Conservation (phyloP, 2,329 filamentous ascomycete species). For the Cyphellophora attinorum region DNA sequence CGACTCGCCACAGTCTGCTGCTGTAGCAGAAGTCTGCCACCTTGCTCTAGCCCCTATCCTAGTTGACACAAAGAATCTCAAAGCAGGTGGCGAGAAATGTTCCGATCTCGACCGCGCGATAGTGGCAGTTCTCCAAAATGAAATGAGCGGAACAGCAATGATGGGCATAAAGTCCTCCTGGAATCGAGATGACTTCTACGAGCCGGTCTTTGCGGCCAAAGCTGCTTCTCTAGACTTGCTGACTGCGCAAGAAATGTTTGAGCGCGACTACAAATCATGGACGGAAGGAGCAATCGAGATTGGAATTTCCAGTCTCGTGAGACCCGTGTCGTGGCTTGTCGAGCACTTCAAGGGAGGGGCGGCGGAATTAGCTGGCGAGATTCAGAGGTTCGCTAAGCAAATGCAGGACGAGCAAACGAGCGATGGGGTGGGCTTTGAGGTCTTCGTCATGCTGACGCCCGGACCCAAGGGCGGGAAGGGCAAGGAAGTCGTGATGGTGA, state of each 20-base stretch:
- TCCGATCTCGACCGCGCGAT: slow-evolving; percentile 39
- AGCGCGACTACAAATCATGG: slow-evolving; percentile 58
- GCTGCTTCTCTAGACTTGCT: slow-evolving; percentile 43
- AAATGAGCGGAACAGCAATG: slow-evolving; percentile 36
- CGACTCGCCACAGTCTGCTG: slow-evolving; percentile 22
- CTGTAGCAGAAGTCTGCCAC: slow-evolving; percentile 32
- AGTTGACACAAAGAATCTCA: slow-evolving; percentile 35
- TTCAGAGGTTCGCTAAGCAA: slow-evolving; percentile 34
- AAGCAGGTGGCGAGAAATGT: slow-evolving; percentile 31
- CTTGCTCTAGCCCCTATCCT: slow-evolving; percentile 33
- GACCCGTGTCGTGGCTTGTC: slow-evolving; percentile 43
- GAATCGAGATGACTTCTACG: slow-evolving; percentile 35
- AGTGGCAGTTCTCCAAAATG: slow-evolving; percentile 42
- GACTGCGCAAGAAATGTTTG: slow-evolving; percentile 45
- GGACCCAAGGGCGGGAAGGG: slow-evolving; percentile 33
- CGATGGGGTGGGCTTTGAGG: slow-evolving; percentile 32
- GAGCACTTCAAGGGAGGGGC: slow-evolving; percentile 32
- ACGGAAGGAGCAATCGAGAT: slow-evolving; percentile 33
- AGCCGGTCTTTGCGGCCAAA: slow-evolving; percentile 44
- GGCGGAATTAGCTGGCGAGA: slow-evolving; percentile 15
- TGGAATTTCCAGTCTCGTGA: slow-evolving; percentile 51
- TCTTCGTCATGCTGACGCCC: slow-evolving; percentile 53
- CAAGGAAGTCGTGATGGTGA: slow-evolving; percentile 19
- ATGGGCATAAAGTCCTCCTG: slow-evolving; percentile 1
- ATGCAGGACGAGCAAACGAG: slow-evolving; percentile 1